Base-by-base conservation (phyloP, 2,329 filamentous ascomycete genomes). In the Ophiostoma populinum region DNA sequence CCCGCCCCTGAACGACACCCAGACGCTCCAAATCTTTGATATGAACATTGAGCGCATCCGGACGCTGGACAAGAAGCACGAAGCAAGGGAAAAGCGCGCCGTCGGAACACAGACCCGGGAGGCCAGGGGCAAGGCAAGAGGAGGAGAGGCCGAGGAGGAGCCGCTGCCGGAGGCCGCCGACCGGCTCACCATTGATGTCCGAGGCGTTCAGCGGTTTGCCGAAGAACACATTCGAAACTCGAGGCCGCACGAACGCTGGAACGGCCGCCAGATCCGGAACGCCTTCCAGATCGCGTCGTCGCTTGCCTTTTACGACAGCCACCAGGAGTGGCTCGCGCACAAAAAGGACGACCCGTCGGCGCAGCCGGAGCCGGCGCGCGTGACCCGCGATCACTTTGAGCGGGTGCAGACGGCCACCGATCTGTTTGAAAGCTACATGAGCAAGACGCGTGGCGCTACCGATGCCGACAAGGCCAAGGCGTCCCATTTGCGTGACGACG, bases 201-300 rank as follows among this genome's bases (percentile, higher is more conserved):
- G n/a, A n/a, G n/a, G n/a, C n/a, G n/a, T n/a, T n/a, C n/a, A n/a
- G 16, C 15, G 15, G 6, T 43, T 38, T 35, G 42, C 42, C 10
- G n/a, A 15, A 7, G 11, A 24, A n/a, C 35, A 41, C 15, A 41
- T 26, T 21, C 24, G 35, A 15, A 28, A 36, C 16, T 5, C 17
- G n/a, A 28, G 29, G 11, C 25, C 32, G 7, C 25, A 22, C n/a
- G 32, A 33, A 10, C 35, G 38, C 15, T 45, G 43, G 44, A 46
- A 46, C 26, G 44, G 44, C 1, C 48, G 57, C 1, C 53, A 59
- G 41, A 59, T 59, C 36, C 55, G 55, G 13, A 59, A 59, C 28
- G 55, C 55, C 5, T 57, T 46, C 36, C 42, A 45, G 35, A 37
- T 45, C 3, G 45, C 45, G 4, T 35, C 37, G n/a, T 42, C 37